phyloP scores from a whole-genome alignment of 768 basidiomycete genomes.

The Lactarius quietus region DNA sequence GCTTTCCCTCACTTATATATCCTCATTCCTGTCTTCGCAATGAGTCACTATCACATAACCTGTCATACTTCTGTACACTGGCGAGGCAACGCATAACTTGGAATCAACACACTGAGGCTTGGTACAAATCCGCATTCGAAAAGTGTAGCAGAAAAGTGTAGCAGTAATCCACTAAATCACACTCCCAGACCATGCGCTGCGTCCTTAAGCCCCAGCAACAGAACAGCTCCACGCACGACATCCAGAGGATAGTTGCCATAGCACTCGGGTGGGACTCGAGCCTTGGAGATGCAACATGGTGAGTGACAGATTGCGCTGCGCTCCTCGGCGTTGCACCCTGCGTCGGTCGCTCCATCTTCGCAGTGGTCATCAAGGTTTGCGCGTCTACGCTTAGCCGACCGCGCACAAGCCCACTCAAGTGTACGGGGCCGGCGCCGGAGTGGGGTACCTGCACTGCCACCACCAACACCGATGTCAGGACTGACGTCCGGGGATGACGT shows the following conservation, averaged over 20 bases:
- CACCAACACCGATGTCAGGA: constrained; percentile 10
- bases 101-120: constrained; percentile 18
- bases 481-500: constrained; percentile 24
- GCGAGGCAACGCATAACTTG: constrained; percentile 17
- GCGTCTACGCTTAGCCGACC: constrained; percentile 38
- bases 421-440: constrained; percentile 31
- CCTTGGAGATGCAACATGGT: constrained; percentile 2
- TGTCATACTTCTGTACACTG: constrained; percentile 28
- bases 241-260: constrained; percentile 29
- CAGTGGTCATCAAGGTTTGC: constrained; percentile 16
- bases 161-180: constrained; percentile 9
- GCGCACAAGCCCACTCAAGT: constrained; percentile 47
- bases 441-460: constrained; percentile 17
- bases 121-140: constrained; percentile 20
- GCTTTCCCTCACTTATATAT: constrained; percentile 10
- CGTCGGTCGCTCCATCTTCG: constrained; percentile 26
- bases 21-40: constrained; percentile 6
- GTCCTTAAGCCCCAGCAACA: constrained; percentile 28
- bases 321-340: constrained; percentile 12
- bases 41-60: constrained; percentile 11
- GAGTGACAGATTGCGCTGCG: background rate
- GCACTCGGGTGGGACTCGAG: constrained; percentile 28
- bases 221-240: constrained; percentile 32
- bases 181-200: background rate
- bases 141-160: too few relatives aligned